phyloP scores from a whole-genome alignment of 2,329 filamentous ascomycete species.

The Fonsecaea multimorphosa region DNA sequence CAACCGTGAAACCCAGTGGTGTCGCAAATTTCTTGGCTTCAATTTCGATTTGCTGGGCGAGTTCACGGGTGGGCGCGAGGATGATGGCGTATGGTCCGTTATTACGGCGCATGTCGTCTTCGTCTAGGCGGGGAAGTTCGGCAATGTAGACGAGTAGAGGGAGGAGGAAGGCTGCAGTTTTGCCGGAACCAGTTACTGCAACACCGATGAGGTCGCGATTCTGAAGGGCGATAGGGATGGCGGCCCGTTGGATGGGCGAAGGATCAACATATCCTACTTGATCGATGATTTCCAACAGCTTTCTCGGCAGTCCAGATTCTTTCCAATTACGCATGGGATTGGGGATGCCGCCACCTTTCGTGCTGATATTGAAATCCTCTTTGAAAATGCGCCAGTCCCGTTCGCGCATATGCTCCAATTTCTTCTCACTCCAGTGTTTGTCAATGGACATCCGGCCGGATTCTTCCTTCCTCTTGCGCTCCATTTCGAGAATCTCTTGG shows the following conservation, averaged over 20 bases:
- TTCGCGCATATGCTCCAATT: constrained; percentile 90
- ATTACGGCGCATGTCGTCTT: constrained; percentile 82
- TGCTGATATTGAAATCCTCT: constrained; percentile 96
- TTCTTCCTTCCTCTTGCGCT: constrained; percentile 75
- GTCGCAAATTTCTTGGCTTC: constrained; percentile 92
- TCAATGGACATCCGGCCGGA: constrained; percentile 76
- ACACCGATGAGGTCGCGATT: constrained; percentile 97
- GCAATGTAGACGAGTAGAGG: constrained; percentile 94
- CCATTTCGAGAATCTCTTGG: constrained; percentile 81
- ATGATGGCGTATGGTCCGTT: constrained; percentile 98
- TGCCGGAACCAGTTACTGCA: constrained; percentile 96
- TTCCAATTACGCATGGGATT: constrained; percentile 96
- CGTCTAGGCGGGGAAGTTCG: constrained; percentile 81
- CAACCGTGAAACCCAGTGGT: constrained; percentile 89
- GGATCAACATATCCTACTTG: constrained; percentile 90
- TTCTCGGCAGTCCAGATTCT: constrained; percentile 79
- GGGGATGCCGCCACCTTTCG: constrained; percentile 88
- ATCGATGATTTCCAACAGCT: constrained; percentile 79
- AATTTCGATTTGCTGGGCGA: constrained; percentile 95
- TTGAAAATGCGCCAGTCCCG: constrained; percentile 99
- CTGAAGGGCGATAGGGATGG: constrained; percentile 92
- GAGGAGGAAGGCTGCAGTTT: constrained; percentile 93
- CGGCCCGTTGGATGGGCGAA: constrained; percentile 87
- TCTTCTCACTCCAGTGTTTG: constrained; percentile 96
- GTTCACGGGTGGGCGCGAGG: constrained; percentile 91